Evolutionary conservation across 805 yeast genomes (phyloP).

Genomic region (Lipomyces chichibuensis): DNA sequence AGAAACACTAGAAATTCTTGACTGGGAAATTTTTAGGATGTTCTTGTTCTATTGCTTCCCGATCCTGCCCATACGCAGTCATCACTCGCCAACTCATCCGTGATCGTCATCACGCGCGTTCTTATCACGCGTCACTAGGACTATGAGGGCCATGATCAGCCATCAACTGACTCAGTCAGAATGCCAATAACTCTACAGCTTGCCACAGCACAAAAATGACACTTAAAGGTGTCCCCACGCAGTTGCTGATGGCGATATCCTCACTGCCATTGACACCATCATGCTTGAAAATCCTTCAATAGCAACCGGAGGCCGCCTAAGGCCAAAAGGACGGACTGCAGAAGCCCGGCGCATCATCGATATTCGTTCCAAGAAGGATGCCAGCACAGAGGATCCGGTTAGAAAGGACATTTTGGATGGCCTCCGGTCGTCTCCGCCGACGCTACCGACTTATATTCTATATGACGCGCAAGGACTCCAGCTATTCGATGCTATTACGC

Average conservation of each 20-base stretch:
- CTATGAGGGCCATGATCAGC: background rate
- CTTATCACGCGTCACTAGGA: background rate
- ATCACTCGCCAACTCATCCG: background rate
- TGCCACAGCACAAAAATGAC: background rate
- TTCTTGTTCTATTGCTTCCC: background rate
- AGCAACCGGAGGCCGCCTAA: background rate
- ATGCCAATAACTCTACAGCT: background rate
- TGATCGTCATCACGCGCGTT: background rate
- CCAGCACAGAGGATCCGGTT: background rate
- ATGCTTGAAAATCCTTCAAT: background rate
- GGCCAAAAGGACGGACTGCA: background rate
- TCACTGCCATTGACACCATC: background rate
- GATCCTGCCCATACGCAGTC: background rate
- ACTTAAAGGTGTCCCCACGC: background rate
- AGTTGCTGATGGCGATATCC: background rate
- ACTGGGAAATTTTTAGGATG: background rate
- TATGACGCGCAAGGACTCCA: constrained; percentile 37
- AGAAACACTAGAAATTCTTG: background rate
- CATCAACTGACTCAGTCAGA: background rate
- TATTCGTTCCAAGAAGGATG: background rate
- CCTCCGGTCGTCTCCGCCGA: background rate
- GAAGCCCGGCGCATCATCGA: background rate
- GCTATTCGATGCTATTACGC: constrained; percentile 35
- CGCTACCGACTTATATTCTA: constrained; percentile 31
- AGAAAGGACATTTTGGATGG: constrained; percentile 5